Base-by-base conservation (phyloP, 2,329 filamentous ascomycete genomes). In the Helotiales sp. region DNA sequence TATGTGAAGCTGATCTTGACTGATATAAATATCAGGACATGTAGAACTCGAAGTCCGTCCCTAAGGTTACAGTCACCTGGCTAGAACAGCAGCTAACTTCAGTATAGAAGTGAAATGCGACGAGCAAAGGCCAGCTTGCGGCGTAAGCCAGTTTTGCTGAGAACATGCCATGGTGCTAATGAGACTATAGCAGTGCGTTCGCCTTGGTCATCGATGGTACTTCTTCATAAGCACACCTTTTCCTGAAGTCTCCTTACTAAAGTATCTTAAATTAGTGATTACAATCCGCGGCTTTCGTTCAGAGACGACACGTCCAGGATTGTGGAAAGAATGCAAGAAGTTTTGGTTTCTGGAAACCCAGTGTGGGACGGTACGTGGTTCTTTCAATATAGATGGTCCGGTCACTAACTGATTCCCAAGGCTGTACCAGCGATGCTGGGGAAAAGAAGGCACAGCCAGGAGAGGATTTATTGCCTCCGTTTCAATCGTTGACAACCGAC, bases 211-310 rank as follows among this genome's bases (percentile, higher is more conserved):
- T 66, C 73, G 74, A 33, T 85, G 62, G 61, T 61, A 49, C 19
- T 19, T 5, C 29, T 42, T 27, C 27, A 19, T 24, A 19, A 62
- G 17, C 19, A 27, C n/a, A n/a, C n/a, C n/a, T n/a, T n/a, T 31
- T 9, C 31, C 31, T 34, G 9, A 34, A 34, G 15, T 30, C 5
- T 3, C 17, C n/a, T 1, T 3, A 22, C 54, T 57, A 33, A 56
- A 30, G 13, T 24, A 19, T 3, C n/a, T 52, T 2, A 3, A 34
- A 13, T 1, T 36, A 57, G 82, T 67, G 82, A 85, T 66, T 85
- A 84, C 70, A 79, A 77, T 57, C 79, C 81, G 15, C 76, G 82
- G 47, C 73, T 81, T n/a, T 74, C 77, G n/a, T 82, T 81, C 66
- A 75, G 77, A 60, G 76, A 82, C 67, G 79, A 81, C 63, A 81